Percentiles rank a stretch among this genome's conserved stretches.
phyloP scores from a whole-genome alignment of 2,329 filamentous ascomycete species.

The Stachybotrys chlorohalonatus region DNA sequence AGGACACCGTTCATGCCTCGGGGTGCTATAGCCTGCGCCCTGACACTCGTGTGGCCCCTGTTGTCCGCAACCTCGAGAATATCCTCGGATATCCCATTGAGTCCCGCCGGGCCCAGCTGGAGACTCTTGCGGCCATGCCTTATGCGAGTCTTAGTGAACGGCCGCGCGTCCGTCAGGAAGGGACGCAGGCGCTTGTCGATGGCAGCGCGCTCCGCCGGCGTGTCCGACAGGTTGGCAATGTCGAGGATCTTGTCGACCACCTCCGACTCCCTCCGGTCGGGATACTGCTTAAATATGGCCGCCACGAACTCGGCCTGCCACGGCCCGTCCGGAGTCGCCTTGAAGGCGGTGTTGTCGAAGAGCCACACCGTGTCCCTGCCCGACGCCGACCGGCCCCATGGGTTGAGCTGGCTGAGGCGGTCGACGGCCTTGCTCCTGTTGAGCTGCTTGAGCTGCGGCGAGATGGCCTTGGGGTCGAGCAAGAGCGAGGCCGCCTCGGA shows the following conservation, averaged over 20 bases:
- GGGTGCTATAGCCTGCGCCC: conserved; percentile 41
- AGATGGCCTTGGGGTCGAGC: conserved; percentile 15
- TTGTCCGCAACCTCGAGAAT: conserved; percentile 41
- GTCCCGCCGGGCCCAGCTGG: conserved; percentile 59
- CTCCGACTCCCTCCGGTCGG: conserved; percentile 56
- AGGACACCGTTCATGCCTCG: conserved; percentile 43
- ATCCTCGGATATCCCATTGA: conserved; percentile 64
- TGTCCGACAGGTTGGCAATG: conserved; percentile 55
- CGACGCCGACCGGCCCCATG: conserved; percentile 50
- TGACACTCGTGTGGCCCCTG: conserved; percentile 34
- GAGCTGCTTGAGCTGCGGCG: conserved; percentile 15
- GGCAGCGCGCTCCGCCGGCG: conserved; percentile 47
- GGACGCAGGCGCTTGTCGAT: conserved; percentile 64
- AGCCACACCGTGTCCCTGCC: conserved; percentile 73
- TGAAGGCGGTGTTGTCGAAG: conserved; percentile 80
- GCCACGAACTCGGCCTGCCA: conserved; percentile 83
- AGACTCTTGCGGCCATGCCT: conserved; percentile 41
- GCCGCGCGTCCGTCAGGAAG: conserved; percentile 68
- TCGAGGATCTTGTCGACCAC: conserved; percentile 63
- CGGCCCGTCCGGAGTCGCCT: conserved; percentile 31
- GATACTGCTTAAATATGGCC: conserved; percentile 68
- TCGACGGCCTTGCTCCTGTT: conserved; percentile 32
- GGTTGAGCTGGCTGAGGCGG: conserved; percentile 44
- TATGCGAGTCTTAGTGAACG: conserved; percentile 59
- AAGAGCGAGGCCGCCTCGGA: not conserved